Evolutionary conservation across 2,329 filamentous ascomycete genomes (phyloP), one percentile per base, ranked within the genome.

Genomic region (Trichoderma polysporum): DNA sequence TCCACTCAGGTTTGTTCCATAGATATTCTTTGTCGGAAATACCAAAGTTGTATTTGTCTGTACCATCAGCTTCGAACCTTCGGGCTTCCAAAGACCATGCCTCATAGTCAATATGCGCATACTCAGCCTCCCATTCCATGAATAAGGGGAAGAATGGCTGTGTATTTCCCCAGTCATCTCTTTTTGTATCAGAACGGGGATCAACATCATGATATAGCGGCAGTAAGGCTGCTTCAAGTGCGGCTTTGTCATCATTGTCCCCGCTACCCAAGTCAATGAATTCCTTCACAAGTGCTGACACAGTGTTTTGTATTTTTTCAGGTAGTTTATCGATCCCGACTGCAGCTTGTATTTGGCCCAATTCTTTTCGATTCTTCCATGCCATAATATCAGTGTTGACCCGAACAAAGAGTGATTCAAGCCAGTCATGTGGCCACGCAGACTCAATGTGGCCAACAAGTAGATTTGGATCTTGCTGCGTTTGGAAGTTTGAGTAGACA

Each of bases 351-450:
- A 33, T 33, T 33, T 33, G 31, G 31, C 31, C 31, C 31, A 49
- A n/a, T 49, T 25, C 22, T 49, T 49, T 8, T 19, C 45, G 45
- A 4, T 2, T 49, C 45, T 4, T n/a, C n/a, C 45, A 49, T 49
- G 22, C 22, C 45, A 8, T 4, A 17, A 49, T n/a, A 17, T 49
- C 45, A n/a, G n/a, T 49, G n/a, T 49, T 49, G 45, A 25, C 45
- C 17, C 45, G 45, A 25, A 49, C 45, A 6, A 25, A 49, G n/a
- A 49, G n/a, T 49, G 17, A 19, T 25, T 49, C 45, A n/a, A 49
- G 22, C 50, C 72, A 82, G 54, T 82, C 80, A 1, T 50, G n/a
- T 0, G 77, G 74, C 81, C 81, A 83, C 12, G 78, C 80, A 0
- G 76, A 72, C 2, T 72, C 63, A 2, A 82, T 71, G 2, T 76